Base-by-base conservation (phyloP, 257 asterid species). In the Solanum paucissectum region DNA sequence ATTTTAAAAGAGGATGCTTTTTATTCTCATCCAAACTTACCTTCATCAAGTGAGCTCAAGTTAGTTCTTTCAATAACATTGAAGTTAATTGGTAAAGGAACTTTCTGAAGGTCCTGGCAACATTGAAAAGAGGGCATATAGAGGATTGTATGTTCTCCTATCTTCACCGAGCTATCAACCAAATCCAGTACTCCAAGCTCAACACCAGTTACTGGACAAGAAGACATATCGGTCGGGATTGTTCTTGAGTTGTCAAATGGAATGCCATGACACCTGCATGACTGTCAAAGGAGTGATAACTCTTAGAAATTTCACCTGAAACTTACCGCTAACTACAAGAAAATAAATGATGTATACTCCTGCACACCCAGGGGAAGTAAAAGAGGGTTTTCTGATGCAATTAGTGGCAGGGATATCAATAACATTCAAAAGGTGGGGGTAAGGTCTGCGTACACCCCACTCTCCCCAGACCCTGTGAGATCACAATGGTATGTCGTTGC, bases 241-340 rank as follows among this genome's bases (percentile, higher is more conserved):
- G 36, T 76, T 90, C 86, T 88, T 88, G 91, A 86, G 87, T 89
- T 87, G 87, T 93, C 93, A 90, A 95, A 88, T 11, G 96, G 98
- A 90, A 93, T 88, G 90, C 98, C 98, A 84, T 97, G 98, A 87
- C 99, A 97, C 90, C 96, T 91, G 95, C 99, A 97, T 88, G 98
- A 92, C 99, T 97, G 94, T 88, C 85, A 84, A 73, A 85, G 91
- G 92, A 71, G 83, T 25, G 75, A 88, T 82, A 86, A 87, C n/a
- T 84, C 32, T 75, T 73, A 79, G 46, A 85, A 86, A 76, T 46
- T 55, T 64, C 86, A 49, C 12, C 14, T 49, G 32, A 32, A 6
- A 49, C 21, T 18, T 49, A 20, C 71, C 6, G 20, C 69, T 52
- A 21, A 82, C 71, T 82, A 81, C 85, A 81, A 46, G 85, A 46